phyloP scores from a whole-genome alignment of 305 asterid genomes.

The Rubia tinctorum region DNA sequence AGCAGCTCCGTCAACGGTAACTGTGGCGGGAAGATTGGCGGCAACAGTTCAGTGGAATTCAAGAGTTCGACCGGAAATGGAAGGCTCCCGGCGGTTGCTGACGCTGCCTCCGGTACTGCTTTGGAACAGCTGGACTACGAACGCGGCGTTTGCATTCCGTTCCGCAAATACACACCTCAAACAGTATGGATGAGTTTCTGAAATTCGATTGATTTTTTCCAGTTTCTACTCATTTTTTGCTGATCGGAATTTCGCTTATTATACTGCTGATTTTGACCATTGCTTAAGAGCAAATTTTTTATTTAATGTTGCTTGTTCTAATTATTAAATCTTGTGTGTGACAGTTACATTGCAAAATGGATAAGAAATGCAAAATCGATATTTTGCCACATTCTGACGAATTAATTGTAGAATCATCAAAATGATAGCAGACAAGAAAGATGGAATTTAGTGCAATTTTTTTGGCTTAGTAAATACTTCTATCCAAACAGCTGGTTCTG shows the following conservation, averaged over 20 bases:
- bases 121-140: conserved; percentile 89
- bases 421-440: background rate
- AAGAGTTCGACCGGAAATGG: conserved; percentile 12
- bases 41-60: background rate
- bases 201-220: background rate
- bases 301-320: background rate
- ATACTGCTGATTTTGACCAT: background rate
- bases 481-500: background rate
- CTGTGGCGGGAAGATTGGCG: background rate
- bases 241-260: background rate
- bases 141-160: conserved; percentile 93
- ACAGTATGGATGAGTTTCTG: conserved; percentile 51
- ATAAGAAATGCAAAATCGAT: background rate
- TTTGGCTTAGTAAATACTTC: background rate
- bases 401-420: background rate
- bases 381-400: background rate
- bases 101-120: conserved; percentile 46
- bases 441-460: background rate
- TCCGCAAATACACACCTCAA: conserved; percentile 84
- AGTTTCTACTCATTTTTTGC: background rate
- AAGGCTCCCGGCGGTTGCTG: conserved; percentile 3
- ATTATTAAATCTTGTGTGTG: background rate
- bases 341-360: background rate
- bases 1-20: background rate
- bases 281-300: background rate